phyloP scores from a whole-genome alignment of 148 eudicot genomes.

The Spergularia marina region DNA sequence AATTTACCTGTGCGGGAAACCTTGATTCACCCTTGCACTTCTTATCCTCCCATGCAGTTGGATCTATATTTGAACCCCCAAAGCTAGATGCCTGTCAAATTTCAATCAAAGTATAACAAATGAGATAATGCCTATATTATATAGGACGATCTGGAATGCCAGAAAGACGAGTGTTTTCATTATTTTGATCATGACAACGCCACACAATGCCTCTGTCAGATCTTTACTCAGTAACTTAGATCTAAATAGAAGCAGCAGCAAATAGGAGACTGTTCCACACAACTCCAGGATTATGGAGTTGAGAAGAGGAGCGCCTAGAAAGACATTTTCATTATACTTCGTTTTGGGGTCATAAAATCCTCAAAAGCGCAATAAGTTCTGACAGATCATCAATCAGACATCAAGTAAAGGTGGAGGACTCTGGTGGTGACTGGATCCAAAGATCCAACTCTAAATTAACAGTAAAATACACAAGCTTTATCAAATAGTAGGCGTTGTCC shows the following conservation, averaged over 20 bases:
- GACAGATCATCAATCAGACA: too few species aligned
- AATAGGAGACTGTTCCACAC: too few species aligned
- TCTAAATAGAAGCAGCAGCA: neutral
- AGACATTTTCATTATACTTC: too few species aligned
- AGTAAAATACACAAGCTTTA: too few species aligned
- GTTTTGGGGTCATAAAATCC: too few species aligned
- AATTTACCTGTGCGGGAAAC: constrained; percentile 95
- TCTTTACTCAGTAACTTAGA: neutral
- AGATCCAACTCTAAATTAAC: too few species aligned
- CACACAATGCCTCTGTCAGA: neutral
- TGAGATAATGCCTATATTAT: neutral
- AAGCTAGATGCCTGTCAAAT: constrained; percentile 69
- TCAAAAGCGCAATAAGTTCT: too few species aligned
- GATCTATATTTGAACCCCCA: constrained; percentile 97
- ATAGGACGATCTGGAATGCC: neutral
- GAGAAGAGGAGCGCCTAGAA: too few species aligned
- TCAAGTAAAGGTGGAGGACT: too few species aligned
- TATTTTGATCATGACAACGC: neutral
- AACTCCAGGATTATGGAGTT: too few species aligned
- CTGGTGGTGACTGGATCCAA: too few species aligned
- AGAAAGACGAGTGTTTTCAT: neutral
- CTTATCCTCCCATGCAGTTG: constrained; percentile 99
- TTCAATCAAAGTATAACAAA: constrained; percentile 11
- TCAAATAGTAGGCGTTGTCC: too few species aligned
- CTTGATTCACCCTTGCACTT: constrained; percentile 98